Base-by-base conservation (phyloP, 257 asterid species). In the Verbena officinalis region DNA sequence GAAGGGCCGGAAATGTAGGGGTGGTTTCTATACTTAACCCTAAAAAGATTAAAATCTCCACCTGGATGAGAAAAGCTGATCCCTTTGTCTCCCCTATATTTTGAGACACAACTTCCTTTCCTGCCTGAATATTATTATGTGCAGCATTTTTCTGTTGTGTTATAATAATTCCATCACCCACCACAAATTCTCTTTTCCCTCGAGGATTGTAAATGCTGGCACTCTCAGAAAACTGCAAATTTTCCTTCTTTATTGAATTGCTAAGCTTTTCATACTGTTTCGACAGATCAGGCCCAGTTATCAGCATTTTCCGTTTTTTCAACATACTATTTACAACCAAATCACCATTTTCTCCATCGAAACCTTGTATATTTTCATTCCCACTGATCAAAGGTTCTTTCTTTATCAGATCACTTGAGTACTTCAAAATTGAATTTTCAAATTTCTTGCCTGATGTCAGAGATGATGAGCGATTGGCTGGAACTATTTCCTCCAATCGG, bases 391-490 rank as follows among this genome's bases (percentile, higher is more conserved):
- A 68, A 66, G 68, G 38, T 40, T 78, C 79, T 66, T 74, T 79
- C 69, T 69, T 68, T 44, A 50, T 49, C 46, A 64, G 60, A 73
- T 72, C 74, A 71, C 75, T 78, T 31, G 81, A 80, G 71, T 72
- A 31, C 55, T 75, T 77, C 63, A 66, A 64, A 43, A 45, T 34
- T 59, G 84, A 71, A 54, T 60, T 77, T 60, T 55, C 76, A 36
- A 60, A 62, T 53, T 59, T 75, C 76, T 77, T 78, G 72, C 75
- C 77, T 48, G 81, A 60, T 36, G 75, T 66, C 74, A 86, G 73
- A 71, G 82, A 76, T 46, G 82, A 76, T 46, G 95, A 87, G 59
- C 93, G 86, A 71, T 93, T 93, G 58, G 99, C 99, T 65, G 99
- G 96, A 81, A 84, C 81, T 60, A 88, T 70, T 59, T 83, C 90